Percentiles rank a stretch among this genome's conserved stretches.
Conservation (phyloP, 176 grass and related monocot genomes). For the Rhipidocladum racemiflorum region DNA sequence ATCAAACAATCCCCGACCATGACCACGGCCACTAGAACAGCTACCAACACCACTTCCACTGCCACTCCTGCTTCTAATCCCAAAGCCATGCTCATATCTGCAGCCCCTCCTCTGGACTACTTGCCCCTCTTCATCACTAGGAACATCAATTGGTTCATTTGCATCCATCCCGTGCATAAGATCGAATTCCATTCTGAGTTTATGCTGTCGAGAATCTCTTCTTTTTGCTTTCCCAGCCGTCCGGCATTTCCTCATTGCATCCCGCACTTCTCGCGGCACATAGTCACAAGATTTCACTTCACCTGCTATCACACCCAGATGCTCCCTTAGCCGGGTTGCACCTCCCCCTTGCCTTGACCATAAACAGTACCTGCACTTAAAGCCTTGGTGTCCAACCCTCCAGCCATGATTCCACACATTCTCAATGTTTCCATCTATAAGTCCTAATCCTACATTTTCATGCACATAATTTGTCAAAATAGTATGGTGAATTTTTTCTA, state of each 20-base stretch:
- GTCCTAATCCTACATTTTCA: no score
- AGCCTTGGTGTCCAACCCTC: neutral
- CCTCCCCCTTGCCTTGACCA: neutral
- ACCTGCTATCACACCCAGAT: neutral
- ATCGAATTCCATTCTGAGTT: no score
- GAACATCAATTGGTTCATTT: no score
- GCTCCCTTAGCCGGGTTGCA: neutral
- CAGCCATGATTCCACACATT: no score
- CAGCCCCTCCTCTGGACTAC: neutral
- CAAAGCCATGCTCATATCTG: no score
- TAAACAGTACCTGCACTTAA: neutral
- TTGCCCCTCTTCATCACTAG: neutral
- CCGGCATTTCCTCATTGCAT: neutral
- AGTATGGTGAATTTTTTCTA: no score
- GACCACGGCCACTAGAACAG: neutral
- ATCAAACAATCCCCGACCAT: neutral
- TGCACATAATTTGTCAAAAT: no score
- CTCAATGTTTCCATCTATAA: no score
- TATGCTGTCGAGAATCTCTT: no score
- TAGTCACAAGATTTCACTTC: neutral
- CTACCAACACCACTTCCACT: neutral
- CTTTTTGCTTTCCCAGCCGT: neutral
- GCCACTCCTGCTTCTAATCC: neutral
- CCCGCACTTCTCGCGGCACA: neutral
- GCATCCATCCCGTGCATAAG: no score